A percentile compares a stretch with the other conserved stretches of the same genome.
Evolutionary conservation across 345 rosid species (phyloP).

Genomic region (Camelina laxa): DNA sequence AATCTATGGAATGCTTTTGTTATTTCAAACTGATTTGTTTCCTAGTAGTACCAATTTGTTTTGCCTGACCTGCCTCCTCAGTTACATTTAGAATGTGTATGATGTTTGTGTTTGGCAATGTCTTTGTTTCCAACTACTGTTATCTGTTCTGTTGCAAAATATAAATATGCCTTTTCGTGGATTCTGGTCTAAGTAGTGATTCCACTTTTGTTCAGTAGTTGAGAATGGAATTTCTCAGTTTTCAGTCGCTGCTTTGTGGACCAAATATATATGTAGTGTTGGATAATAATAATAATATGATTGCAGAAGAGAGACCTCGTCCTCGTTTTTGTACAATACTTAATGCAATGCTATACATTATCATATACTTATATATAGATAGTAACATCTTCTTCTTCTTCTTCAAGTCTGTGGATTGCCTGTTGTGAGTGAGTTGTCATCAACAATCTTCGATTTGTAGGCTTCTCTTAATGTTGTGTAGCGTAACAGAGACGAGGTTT

Average conservation of each 20-base stretch:
- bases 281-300: slow-evolving; percentile 9
- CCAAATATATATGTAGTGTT: neutral
- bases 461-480: slow-evolving; percentile 76
- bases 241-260: neutral
- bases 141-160: neutral
- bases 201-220: neutral
- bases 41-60: neutral
- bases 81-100: neutral
- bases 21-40: slow-evolving; percentile 10
- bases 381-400: slow-evolving; percentile 4
- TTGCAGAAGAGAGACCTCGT: neutral
- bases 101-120: neutral
- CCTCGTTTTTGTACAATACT: slow-evolving; percentile 34
- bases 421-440: slow-evolving; percentile 30
- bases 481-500: slow-evolving; percentile 75
- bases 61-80: neutral
- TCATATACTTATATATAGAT: slow-evolving; percentile 28
- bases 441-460: slow-evolving; percentile 84
- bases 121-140: neutral
- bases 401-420: too few species aligned
- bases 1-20: slow-evolving; percentile 22
- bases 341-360: slow-evolving; percentile 39
- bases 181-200: neutral
- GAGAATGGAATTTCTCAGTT: too few species aligned
- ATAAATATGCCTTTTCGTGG: slow-evolving; percentile 3